Evolutionary conservation across 1,284 basidiomycete genomes (phyloP).

Genomic region (Fomes fomentarius): DNA sequence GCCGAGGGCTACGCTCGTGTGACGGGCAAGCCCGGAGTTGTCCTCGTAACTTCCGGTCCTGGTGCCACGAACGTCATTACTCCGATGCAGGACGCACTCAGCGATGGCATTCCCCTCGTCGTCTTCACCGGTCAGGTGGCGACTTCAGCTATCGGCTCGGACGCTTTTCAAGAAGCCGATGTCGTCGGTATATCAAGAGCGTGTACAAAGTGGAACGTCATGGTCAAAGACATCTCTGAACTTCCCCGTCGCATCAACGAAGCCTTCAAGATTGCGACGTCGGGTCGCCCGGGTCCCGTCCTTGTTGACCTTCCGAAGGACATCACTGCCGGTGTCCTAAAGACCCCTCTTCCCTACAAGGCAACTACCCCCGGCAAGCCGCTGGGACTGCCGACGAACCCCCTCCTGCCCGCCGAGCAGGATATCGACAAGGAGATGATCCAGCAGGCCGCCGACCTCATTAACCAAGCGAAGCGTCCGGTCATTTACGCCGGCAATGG

Average conservation of each 20-base stretch:
- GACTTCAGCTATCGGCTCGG: constrained; percentile 95
- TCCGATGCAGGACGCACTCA: constrained; percentile 96
- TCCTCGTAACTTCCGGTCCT: constrained; percentile 97
- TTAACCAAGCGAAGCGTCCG: constrained; percentile 90
- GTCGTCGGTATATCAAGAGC: constrained; percentile 94
- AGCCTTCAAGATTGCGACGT: constrained; percentile 98
- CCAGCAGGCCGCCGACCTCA: constrained; percentile 84
- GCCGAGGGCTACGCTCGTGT: constrained; percentile 97
- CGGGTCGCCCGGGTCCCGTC: constrained; percentile 95
- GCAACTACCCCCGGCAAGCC: constrained; percentile 85
- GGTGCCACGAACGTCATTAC: constrained; percentile 98
- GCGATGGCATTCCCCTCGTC: constrained; percentile 93
- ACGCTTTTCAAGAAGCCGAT: constrained; percentile 99
- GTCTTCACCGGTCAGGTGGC: constrained; percentile 99
- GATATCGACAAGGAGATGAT: constrained; percentile 70
- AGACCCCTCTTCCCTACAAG: constrained; percentile 64
- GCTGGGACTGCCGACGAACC: constrained; percentile 80
- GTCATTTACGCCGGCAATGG: constrained; percentile 96
- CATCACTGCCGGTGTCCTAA: constrained; percentile 89
- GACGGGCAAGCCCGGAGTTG: constrained; percentile 97
- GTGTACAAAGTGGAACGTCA: constrained; percentile 99
- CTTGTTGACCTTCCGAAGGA: constrained; percentile 98
- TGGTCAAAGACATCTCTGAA: constrained; percentile 98
- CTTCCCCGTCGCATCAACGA: constrained; percentile 96
- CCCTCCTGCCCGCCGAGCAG: constrained; percentile 58